A percentile compares a stretch with the other conserved stretches of the same genome.
Conservation (phyloP, 495 filamentous ascomycete genomes). For the Choiromyces venosus region DNA sequence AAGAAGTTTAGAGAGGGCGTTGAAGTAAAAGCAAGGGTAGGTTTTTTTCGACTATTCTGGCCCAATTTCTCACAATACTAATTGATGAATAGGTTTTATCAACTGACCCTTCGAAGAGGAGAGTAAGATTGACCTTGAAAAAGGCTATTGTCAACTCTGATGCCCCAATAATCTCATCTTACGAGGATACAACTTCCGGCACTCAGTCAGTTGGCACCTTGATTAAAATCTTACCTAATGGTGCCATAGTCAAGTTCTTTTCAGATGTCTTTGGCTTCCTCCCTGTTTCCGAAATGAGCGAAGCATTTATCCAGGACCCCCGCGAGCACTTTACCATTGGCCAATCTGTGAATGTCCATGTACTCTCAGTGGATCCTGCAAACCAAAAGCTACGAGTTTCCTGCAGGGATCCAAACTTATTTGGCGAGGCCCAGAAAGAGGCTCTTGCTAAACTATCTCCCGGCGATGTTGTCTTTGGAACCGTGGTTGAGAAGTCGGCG, state of each 20-base stretch:
- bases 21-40: constrained; percentile 71
- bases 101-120: constrained; percentile 65
- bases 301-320: constrained; percentile 85
- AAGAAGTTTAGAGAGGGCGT: constrained; percentile 89
- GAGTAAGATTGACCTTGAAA: constrained; percentile 84
- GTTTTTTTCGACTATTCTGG: not conserved
- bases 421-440: constrained; percentile 66
- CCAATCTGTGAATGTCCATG: constrained; percentile 82
- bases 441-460: constrained; percentile 65
- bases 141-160: constrained; percentile 91
- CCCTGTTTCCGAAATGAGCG: constrained; percentile 93
- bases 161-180: constrained; percentile 65
- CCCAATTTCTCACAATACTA: constrained; percentile 8
- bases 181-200: constrained; percentile 61
- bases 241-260: constrained; percentile 91
- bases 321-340: constrained; percentile 80
- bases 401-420: constrained; percentile 79
- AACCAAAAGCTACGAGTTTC: constrained; percentile 73
- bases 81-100: constrained; percentile 52
- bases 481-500: constrained; percentile 75
- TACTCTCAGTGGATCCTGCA: constrained; percentile 68
- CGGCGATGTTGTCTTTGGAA: constrained; percentile 67
- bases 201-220: constrained; percentile 77
- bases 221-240: constrained; percentile 65
- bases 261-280: constrained; percentile 75